phyloP scores from a whole-genome alignment of 768 basidiomycete species.

The Phylloporus scabripes region DNA sequence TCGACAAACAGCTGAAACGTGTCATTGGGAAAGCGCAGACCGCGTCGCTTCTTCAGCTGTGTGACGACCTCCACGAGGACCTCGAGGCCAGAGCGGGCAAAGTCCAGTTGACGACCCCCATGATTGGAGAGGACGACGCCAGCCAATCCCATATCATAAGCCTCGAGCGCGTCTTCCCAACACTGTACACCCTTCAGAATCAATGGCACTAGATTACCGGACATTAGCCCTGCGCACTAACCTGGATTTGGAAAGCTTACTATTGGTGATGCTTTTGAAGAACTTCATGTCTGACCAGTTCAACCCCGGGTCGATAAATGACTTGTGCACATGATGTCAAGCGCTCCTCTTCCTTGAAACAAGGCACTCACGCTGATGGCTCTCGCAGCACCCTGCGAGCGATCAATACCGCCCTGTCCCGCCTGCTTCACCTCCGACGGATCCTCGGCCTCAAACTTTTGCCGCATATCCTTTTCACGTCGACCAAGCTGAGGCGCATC shows the following conservation, averaged over 20 bases:
- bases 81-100: slow-evolving; percentile 83
- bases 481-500: slow-evolving; percentile 96
- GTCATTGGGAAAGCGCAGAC: slow-evolving; percentile 69
- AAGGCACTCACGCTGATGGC: slow-evolving; percentile 74
- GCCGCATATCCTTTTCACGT: slow-evolving; percentile 94
- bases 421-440: slow-evolving; percentile 40
- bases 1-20: slow-evolving; percentile 86
- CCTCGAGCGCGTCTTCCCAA: slow-evolving; percentile 86
- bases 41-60: slow-evolving; percentile 61
- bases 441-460: slow-evolving; percentile 83
- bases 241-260: slow-evolving; percentile 20
- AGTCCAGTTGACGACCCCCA: slow-evolving; percentile 74
- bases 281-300: slow-evolving; percentile 65
- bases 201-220: slow-evolving; percentile 63
- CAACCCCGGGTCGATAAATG: slow-evolving; percentile 91
- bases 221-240: neutral
- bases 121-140: slow-evolving; percentile 88
- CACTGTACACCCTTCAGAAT: slow-evolving; percentile 87
- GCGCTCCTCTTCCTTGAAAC: neutral
- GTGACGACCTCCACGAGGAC: slow-evolving; percentile 81
- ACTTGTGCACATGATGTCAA: slow-evolving; percentile 35
- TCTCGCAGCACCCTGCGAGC: slow-evolving; percentile 87
- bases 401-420: slow-evolving; percentile 54
- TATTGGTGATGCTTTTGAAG: slow-evolving; percentile 75
- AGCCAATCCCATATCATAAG: slow-evolving; percentile 68